Evolutionary conservation across 2,329 filamentous ascomycete species (phyloP).

Genomic region (Leptosphaerulina australis): DNA sequence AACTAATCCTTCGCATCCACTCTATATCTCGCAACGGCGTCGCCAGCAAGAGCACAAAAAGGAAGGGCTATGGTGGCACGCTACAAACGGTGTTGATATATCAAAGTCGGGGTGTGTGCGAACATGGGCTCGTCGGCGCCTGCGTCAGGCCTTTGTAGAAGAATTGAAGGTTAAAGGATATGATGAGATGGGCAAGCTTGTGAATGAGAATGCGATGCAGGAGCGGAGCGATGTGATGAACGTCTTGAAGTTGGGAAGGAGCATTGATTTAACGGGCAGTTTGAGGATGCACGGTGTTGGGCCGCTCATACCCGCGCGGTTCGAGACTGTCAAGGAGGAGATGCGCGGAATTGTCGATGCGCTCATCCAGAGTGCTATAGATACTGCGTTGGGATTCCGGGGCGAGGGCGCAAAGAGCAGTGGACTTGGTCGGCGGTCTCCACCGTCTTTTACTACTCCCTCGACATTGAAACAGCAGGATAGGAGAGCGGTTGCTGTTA

Average conservation of each 20-base stretch:
- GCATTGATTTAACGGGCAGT: slow-evolving; percentile 30
- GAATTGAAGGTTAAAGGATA: slow-evolving; percentile 38
- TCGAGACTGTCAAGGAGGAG: slow-evolving; percentile 25
- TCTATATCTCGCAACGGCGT: slow-evolving; percentile 30
- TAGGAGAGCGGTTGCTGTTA: not conserved
- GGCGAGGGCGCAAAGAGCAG: slow-evolving; percentile 3
- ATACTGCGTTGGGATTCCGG: not conserved
- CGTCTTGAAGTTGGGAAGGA: slow-evolving; percentile 7
- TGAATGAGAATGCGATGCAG: slow-evolving; percentile 11
- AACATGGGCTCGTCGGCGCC: slow-evolving; percentile 38
- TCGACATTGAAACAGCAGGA: not conserved
- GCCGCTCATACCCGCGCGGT: slow-evolving; percentile 38
- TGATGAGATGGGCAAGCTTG: slow-evolving; percentile 34
- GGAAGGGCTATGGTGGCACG: slow-evolving; percentile 44
- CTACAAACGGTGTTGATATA: slow-evolving; percentile 28
- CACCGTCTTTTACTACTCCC: not conserved
- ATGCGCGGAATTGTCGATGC: slow-evolving; percentile 2
- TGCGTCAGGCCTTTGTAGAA: slow-evolving; percentile 40
- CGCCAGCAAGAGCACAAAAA: slow-evolving; percentile 23
- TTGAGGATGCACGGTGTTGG: slow-evolving; percentile 32
- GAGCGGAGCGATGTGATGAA: slow-evolving; percentile 1
- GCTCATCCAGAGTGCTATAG: slow-evolving; percentile 4
- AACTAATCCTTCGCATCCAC: slow-evolving; percentile 34
- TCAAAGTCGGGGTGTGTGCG: slow-evolving; percentile 43
- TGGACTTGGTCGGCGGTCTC: not conserved